These are phyloP conservation scores for Sequoia sempervirens DNA, from an alignment of 75 land plant genomes.

Conservation along the genomic window DNA sequence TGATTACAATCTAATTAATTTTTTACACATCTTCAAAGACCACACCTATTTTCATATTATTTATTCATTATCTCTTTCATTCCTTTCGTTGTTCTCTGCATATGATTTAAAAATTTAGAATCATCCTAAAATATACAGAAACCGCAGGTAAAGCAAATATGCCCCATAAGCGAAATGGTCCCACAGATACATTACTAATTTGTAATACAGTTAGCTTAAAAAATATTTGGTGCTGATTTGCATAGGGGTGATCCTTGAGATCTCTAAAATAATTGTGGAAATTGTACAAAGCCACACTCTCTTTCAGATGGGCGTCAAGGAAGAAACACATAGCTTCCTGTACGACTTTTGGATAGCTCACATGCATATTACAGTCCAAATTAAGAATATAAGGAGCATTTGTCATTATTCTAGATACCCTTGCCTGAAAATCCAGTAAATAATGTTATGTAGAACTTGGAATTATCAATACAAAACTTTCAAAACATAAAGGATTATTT, in stretches of 20 bases:
- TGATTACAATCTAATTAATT: no score
- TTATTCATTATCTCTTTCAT: no score
- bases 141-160: no score
- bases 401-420: slow-evolving; percentile 4
- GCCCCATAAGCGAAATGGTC: no score
- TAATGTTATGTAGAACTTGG: no score
- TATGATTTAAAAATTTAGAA: not conserved
- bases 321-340: slow-evolving; percentile 28
- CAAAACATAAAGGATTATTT: no score
- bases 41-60: no score
- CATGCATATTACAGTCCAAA: slow-evolving; percentile 23
- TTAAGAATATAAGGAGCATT: slow-evolving; percentile 5
- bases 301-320: slow-evolving; percentile 7
- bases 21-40: no score
- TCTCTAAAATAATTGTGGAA: slow-evolving; percentile 19
- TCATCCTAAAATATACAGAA: not conserved
- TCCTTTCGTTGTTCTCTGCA: not conserved
- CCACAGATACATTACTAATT: not conserved
- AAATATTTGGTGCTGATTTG: not conserved
- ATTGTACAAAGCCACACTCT: slow-evolving; percentile 25
- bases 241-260: slow-evolving; percentile 15
- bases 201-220: not conserved
- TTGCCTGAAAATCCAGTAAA: no score
- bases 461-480: no score
- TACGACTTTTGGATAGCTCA: slow-evolving; percentile 14